These are phyloP conservation scores for Elasticomyces elasticus DNA, from an alignment of 495 filamentous ascomycete genomes.

Conservation along the genomic window DNA sequence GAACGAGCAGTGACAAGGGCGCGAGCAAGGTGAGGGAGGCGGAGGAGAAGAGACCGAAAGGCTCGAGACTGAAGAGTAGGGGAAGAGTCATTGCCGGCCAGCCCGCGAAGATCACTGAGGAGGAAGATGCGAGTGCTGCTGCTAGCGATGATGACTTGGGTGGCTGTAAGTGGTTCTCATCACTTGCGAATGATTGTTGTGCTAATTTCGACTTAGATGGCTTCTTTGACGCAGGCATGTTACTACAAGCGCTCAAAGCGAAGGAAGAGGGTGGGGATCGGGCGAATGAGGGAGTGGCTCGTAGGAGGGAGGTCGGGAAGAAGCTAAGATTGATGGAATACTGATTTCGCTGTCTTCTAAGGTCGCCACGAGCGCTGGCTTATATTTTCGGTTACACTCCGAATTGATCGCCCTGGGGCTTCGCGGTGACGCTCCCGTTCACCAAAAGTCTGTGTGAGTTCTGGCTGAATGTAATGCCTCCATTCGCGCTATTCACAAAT, in stretches of 20 bases:
- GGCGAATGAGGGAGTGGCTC: conserved; percentile 38
- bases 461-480: too few species aligned
- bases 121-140: conserved; percentile 38
- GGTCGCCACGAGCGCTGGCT: too few species aligned
- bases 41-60: conserved; percentile 44
- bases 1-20: conserved; percentile 39
- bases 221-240: conserved; percentile 93
- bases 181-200: conserved; percentile 1
- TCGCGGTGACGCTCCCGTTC: too few species aligned
- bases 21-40: conserved; percentile 59
- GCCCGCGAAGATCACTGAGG: conserved; percentile 47
- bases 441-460: too few species aligned
- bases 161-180: conserved; percentile 59
- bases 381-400: too few species aligned
- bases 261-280: conserved; percentile 32
- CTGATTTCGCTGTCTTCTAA: conserved; percentile 9
- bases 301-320: conserved; percentile 35
- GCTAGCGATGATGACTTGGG: conserved; percentile 81
- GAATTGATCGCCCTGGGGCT: too few species aligned
- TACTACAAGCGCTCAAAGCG: conserved; percentile 73
- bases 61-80: conserved; percentile 40
- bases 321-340: conserved; percentile 27
- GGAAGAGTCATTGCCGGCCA: conserved; percentile 43
- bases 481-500: too few species aligned
- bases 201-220: conserved; percentile 52